Conservation (phyloP, 306 rosid genomes). For the Geum urbanum region DNA sequence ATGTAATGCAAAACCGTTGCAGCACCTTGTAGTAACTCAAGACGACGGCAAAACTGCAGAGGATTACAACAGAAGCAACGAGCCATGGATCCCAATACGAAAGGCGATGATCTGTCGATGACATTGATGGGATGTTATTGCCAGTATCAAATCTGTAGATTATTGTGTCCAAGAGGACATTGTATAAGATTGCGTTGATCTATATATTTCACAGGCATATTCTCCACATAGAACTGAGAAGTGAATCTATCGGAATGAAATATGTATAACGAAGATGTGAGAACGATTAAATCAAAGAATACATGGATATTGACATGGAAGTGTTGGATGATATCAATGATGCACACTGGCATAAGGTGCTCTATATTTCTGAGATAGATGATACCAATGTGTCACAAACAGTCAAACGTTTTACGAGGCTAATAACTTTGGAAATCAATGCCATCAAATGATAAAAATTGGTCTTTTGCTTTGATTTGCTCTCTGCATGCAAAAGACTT, state of each 20-base stretch:
- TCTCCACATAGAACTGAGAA: not conserved
- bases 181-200: not conserved
- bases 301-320: constrained; percentile 3
- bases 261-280: not conserved
- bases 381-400: not conserved
- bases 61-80: not conserved
- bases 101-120: not conserved
- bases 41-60: constrained; percentile 21
- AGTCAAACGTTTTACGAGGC: not conserved
- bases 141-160: not conserved
- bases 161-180: constrained; percentile 7
- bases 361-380: constrained; percentile 8
- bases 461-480: constrained; percentile 5
- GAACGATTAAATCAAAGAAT: constrained; percentile 29
- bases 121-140: not conserved
- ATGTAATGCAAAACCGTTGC: not conserved
- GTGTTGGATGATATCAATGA: constrained; percentile 19
- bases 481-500: not conserved
- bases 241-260: not conserved
- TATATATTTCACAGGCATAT: not conserved
- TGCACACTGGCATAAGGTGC: not conserved
- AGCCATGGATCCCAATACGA: not conserved
- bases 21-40: constrained; percentile 15
- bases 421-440: not conserved
- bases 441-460: not conserved